A percentile compares a stretch with the other conserved stretches of the same genome.
phyloP scores from a whole-genome alignment of 495 filamentous ascomycete genomes.

The Aspergillus funiculosus region DNA sequence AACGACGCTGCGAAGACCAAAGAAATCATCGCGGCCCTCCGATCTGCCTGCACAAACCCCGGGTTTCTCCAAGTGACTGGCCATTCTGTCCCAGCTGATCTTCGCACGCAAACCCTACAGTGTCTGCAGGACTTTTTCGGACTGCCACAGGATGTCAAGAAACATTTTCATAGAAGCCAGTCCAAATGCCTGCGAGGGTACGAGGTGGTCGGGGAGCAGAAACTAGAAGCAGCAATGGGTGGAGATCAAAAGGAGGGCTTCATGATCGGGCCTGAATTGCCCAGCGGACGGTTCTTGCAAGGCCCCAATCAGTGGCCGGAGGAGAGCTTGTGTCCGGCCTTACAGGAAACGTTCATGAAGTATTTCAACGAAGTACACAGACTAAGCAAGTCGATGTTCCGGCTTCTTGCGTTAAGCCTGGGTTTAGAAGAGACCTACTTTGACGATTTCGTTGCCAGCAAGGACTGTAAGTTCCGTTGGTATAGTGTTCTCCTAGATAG shows the following conservation, averaged over 20 bases:
- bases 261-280: conserved; percentile 2
- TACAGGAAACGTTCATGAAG: conserved; percentile 1
- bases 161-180: background rate
- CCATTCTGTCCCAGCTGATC: background rate
- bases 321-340: background rate
- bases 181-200: conserved; percentile 3
- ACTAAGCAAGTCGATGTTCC: conserved; percentile 1
- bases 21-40: background rate
- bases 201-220: conserved; percentile 6
- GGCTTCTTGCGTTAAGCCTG: conserved; percentile 6
- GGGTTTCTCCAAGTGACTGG: conserved; percentile 10
- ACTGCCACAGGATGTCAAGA: conserved; percentile 1
- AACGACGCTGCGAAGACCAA: background rate
- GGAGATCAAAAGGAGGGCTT: conserved; percentile 11
- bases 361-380: conserved; percentile 4
- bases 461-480: background rate
- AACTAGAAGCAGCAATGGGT: background rate
- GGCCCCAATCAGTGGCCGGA: conserved; percentile 9
- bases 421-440: conserved; percentile 4
- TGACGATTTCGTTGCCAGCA: conserved; percentile 1
- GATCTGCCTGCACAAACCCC: conserved; percentile 4
- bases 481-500: background rate
- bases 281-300: conserved; percentile 1
- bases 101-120: background rate
- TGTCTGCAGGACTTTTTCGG: background rate